Percentiles rank a stretch among this genome's conserved stretches.
These are phyloP conservation scores for Conidiobolus incongruus DNA, from an alignment of 371 early-diverging fungal species.

Conservation along the genomic window DNA sequence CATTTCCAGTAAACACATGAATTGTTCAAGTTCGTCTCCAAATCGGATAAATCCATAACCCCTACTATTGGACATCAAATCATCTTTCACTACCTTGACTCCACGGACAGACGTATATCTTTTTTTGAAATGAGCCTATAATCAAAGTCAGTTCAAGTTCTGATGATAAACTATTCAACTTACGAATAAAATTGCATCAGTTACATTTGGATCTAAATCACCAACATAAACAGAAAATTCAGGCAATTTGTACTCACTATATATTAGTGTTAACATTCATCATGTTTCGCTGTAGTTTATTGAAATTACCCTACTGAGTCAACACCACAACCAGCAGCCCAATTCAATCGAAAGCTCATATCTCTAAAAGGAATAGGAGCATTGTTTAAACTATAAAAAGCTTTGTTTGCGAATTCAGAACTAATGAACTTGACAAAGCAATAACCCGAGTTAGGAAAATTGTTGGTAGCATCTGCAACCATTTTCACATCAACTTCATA, in stretches of 20 bases:
- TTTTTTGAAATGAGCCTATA: slow-evolving; percentile 23
- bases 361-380: slow-evolving; percentile 51
- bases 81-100: slow-evolving; percentile 66
- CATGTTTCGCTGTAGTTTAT: neutral
- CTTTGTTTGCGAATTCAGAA: slow-evolving; percentile 30
- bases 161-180: slow-evolving; percentile 4
- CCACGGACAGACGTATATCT: slow-evolving; percentile 43
- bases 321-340: slow-evolving; percentile 59
- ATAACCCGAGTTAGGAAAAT: slow-evolving; percentile 35
- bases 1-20: slow-evolving; percentile 58
- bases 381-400: slow-evolving; percentile 47
- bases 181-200: slow-evolving; percentile 48
- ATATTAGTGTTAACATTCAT: neutral
- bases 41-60: slow-evolving; percentile 76
- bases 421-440: slow-evolving; percentile 49
- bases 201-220: slow-evolving; percentile 53
- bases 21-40: slow-evolving; percentile 40
- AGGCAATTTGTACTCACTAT: slow-evolving; percentile 25
- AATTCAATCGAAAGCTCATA: slow-evolving; percentile 68
- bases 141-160: neutral
- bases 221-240: slow-evolving; percentile 78
- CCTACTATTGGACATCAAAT: slow-evolving; percentile 25
- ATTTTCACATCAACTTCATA: slow-evolving; percentile 59
- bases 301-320: neutral
- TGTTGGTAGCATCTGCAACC: slow-evolving; percentile 55